Conservation (phyloP, 176 grass and related monocot species). For the Lolium multiflorum region DNA sequence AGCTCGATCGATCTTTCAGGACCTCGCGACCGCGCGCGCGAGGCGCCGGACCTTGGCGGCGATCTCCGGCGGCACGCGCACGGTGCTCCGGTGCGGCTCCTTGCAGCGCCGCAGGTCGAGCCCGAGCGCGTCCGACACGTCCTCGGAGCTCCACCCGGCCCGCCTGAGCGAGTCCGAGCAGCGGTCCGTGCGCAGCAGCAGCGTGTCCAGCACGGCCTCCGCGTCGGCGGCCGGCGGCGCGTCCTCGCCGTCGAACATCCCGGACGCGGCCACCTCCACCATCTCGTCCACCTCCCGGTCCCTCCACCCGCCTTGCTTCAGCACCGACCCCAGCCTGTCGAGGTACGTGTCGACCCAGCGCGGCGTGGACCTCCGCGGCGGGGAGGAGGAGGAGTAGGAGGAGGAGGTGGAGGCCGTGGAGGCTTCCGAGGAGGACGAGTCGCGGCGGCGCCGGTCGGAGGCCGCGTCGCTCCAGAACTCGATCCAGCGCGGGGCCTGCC, state of each 20-base stretch:
- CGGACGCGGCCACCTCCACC: slow-evolving; percentile 64
- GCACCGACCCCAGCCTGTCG: slow-evolving; percentile 69
- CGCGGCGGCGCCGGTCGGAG: slow-evolving; percentile 79
- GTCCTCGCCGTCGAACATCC: slow-evolving; percentile 72
- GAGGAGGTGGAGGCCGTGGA: slow-evolving; percentile 66
- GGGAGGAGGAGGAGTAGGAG: slow-evolving; percentile 27
- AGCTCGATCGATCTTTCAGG: slow-evolving; percentile 22
- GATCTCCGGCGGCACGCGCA: slow-evolving; percentile 77
- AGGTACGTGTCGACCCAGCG: slow-evolving; percentile 89
- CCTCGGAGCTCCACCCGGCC: slow-evolving; percentile 92
- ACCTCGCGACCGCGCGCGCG: slow-evolving; percentile 52
- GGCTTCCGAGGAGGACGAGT: slow-evolving; percentile 87
- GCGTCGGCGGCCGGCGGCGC: slow-evolving; percentile 45
- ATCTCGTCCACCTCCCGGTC: slow-evolving; percentile 88
- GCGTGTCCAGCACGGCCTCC: slow-evolving; percentile 70
- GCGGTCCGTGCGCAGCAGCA: slow-evolving; percentile 70
- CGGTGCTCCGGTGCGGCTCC: slow-evolving; percentile 13
- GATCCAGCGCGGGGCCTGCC: slow-evolving; percentile 83
- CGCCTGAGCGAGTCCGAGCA: slow-evolving; percentile 86
- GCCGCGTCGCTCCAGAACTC: slow-evolving; percentile 99
- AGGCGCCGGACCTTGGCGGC: slow-evolving; percentile 77
- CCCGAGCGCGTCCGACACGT: slow-evolving; percentile 84
- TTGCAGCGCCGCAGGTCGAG: slow-evolving; percentile 53
- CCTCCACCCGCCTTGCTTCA: slow-evolving; percentile 84
- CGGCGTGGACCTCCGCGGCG: slow-evolving; percentile 45